Evolutionary conservation across 306 rosid genomes (phyloP), one percentile per base, ranked within the genome.

Genomic region (Castanea crenata): DNA sequence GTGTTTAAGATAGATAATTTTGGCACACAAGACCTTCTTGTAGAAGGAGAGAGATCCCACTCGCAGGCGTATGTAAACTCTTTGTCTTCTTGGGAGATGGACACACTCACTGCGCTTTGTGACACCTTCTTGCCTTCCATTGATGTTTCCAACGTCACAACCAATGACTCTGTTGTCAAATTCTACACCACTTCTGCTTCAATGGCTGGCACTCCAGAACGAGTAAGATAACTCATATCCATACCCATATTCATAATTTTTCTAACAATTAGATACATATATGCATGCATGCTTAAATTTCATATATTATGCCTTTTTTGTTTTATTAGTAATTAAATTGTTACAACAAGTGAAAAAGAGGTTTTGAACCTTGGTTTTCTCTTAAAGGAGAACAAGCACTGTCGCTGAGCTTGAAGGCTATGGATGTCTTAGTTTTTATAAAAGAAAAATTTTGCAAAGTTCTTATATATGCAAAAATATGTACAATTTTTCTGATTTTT

Each of bases 81-180:
- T 27, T 92, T 93, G 74, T 84, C 90, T 62, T n/a, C 12, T 1
- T 62, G 88, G 16, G 85, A 91, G 41, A 93, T 90, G 97, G 87
- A 87, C 69, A 5, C 90, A 3, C 82, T 93, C 63, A 72, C 79
- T 38, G 89, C 93, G 74, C 72, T 93, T 0, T 83, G 93, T 14
- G 97, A 93, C 51, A 85, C 93, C 69, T 79, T 91, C 71, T 82
- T 93, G 19, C 98, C 98, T 18, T 85, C 97, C 31, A 15, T 81
- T 34, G 80, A 82, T 35, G 76, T 58, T 20, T 18, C 74, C 52
- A 54, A 15, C 34, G 10, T 21, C 9, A 15, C 52, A 29, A 2
- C 69, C 12, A 77, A 76, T 3, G 73, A 73, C 9, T 68, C 87
- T 46, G 44, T 86, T 41, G 51, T 87, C 73, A 62, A 67, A 0